Base-by-base conservation (phyloP, 140 eudicot species). In the Cichorium intybus region DNA sequence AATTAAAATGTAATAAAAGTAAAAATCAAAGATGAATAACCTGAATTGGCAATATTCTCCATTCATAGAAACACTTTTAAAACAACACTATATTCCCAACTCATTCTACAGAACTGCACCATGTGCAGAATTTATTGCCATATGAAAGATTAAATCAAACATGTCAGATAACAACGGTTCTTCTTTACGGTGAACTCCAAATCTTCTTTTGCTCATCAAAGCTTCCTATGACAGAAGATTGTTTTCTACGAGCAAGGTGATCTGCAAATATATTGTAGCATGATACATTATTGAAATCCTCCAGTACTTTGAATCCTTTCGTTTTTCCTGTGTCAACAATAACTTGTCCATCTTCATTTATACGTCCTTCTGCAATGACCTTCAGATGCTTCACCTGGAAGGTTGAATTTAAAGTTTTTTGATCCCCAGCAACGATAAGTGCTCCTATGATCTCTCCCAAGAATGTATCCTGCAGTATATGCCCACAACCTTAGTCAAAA, bases 361-460 rank as follows among this genome's bases (percentile, higher is more conserved):
- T 70, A 48, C 7, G 10, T 39, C 95, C 98, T 1, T 71, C 59
- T 23, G 95, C 92, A 7, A 51, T 18, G 21, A 90, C 83, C 55
- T 56, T 64, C 47, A 90, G 26, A 18, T 75, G 77, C 70, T 76
- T 61, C 28, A 49, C 18, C 64, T 28, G 61, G 9, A 76, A 80
- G 0, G 53, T 56, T 3, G 85, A 33, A 20, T 81, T 79, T 23
- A 92, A 34, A 57, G 48, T 10, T 9, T 80, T 75, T 2, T 57
- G 51, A 56, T 80, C 80, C 37, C 82, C 72, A 3, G 74, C 75
- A 16, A 88, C 34, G 28, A 88, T 45, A 55, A 92, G 61, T 12
- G 95, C 84, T 11, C 96, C 96, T 28, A 88, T 67, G 46, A 88
- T 84, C 61, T 92, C 98, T 33, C 96, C 93, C 20, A 72, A n/a